phyloP scores from a whole-genome alignment of 1,284 basidiomycete genomes.

The Austroboletus novae-zelandiae region DNA sequence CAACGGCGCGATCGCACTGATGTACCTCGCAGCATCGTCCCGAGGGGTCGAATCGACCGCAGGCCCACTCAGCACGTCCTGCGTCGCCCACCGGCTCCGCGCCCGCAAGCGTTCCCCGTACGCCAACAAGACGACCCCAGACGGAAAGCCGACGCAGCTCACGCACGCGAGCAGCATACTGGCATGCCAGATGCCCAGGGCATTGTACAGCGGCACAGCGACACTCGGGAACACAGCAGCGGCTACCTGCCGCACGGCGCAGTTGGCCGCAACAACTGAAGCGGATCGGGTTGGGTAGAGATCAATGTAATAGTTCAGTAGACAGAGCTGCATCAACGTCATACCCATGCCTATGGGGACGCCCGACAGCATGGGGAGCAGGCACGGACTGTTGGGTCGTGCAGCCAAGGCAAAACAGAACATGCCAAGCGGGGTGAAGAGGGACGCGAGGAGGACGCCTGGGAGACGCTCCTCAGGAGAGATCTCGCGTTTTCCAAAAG shows the following conservation, averaged over 20 bases:
- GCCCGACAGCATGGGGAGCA: constrained; percentile 22
- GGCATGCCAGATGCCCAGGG: constrained; percentile 23
- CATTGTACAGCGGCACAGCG: constrained; percentile 21
- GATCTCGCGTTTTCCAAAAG: constrained; percentile 13
- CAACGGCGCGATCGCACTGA: constrained; percentile 11
- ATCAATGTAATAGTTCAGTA: constrained; percentile 31
- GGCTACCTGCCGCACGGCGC: constrained; percentile 16
- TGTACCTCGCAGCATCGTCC: background rate
- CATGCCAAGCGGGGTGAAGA: constrained; percentile 27
- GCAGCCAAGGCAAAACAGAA: constrained; percentile 29
- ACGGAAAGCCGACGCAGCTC: constrained; percentile 25
- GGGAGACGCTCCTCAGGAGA: constrained; percentile 25
- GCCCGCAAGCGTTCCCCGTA: constrained; percentile 18
- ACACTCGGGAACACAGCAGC: constrained; percentile 22
- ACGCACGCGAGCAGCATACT: constrained; percentile 25
- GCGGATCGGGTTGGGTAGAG: constrained; percentile 29
- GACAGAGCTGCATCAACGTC: constrained; percentile 29
- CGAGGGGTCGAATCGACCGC: background rate
- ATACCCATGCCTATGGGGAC: constrained; percentile 28
- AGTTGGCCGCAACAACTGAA: constrained; percentile 29
- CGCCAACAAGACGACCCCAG: constrained; percentile 16
- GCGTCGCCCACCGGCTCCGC: constrained; percentile 25
- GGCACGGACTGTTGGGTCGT: constrained; percentile 13
- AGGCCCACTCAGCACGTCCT: constrained; percentile 6
- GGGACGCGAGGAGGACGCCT: constrained; percentile 18